These are phyloP conservation scores for Claviceps sp. DNA, from an alignment of 2,329 filamentous ascomycete genomes.

Conservation along the genomic window DNA sequence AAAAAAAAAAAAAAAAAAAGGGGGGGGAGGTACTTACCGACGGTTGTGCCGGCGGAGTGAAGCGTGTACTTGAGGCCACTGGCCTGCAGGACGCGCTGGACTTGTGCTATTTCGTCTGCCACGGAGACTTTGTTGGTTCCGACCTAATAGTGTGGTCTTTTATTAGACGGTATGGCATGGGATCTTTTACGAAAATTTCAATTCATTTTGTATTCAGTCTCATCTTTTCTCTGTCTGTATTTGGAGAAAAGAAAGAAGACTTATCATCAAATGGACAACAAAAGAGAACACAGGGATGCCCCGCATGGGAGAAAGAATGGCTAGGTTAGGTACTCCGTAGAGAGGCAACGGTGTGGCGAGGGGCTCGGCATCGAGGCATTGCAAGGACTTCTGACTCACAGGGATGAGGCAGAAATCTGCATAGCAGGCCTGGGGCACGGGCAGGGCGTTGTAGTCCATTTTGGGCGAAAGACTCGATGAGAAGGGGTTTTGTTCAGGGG, in stretches of 20 bases:
- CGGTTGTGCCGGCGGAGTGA: slow-evolving; percentile 88
- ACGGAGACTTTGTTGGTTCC: slow-evolving; percentile 68
- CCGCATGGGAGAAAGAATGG: no score
- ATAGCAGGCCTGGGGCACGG: slow-evolving; percentile 62
- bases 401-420: slow-evolving; percentile 90
- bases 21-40: slow-evolving; percentile 51
- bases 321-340: no score
- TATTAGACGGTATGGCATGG: background rate
- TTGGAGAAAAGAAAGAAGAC: no score
- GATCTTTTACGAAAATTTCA: background rate
- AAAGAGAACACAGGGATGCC: no score
- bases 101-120: slow-evolving; percentile 72
- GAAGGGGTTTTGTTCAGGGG: background rate
- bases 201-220: no score
- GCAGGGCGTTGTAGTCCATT: slow-evolving; percentile 34
- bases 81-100: slow-evolving; percentile 71
- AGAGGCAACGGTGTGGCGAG: no score
- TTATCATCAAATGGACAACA: no score
- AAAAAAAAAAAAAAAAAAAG: background rate
- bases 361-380: no score
- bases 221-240: no score
- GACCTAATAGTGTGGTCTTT: slow-evolving; percentile 34
- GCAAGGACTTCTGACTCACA: slow-evolving; percentile 22
- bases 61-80: slow-evolving; percentile 75
- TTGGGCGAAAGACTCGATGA: background rate